These are phyloP conservation scores for Colletotrichum liriopes DNA, from an alignment of 2,329 filamentous ascomycete genomes.

Conservation along the genomic window DNA sequence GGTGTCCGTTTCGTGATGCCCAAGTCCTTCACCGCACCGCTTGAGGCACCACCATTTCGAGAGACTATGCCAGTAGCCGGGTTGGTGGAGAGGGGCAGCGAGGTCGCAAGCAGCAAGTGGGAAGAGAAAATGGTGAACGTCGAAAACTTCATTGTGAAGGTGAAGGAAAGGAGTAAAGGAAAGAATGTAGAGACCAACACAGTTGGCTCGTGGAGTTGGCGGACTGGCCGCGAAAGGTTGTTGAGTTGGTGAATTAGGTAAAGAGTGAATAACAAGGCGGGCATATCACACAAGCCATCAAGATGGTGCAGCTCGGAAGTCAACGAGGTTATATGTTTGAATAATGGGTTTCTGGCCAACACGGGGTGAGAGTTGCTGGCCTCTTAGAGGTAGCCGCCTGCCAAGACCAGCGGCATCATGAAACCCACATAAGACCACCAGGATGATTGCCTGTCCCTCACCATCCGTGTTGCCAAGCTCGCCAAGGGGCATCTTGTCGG, in stretches of 20 bases:
- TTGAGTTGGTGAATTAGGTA: not conserved
- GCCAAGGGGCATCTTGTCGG: slow-evolving; percentile 20
- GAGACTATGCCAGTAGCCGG: not conserved
- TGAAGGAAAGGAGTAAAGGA: not conserved
- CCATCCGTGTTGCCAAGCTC: slow-evolving; percentile 35
- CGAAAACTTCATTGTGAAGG: slow-evolving; percentile 28
- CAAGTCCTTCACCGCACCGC: not conserved
- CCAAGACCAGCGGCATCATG: slow-evolving; percentile 34
- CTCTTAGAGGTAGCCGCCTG: not conserved
- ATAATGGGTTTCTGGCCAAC: not conserved
- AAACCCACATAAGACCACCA: slow-evolving; percentile 38
- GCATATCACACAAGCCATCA: not conserved
- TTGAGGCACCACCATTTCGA: not conserved
- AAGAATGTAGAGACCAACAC: slow-evolving; percentile 1
- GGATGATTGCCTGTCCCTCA: slow-evolving; percentile 24
- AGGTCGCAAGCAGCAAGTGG: not conserved
- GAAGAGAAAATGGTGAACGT: slow-evolving; percentile 3
- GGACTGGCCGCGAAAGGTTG: slow-evolving; percentile 8
- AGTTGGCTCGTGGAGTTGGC: not conserved
- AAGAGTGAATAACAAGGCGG: not conserved
- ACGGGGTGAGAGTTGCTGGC: not conserved
- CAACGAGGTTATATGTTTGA: slow-evolving; percentile 22
- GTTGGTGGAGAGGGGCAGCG: slow-evolving; percentile 17
- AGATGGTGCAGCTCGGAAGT: not conserved
- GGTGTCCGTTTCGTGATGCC: slow-evolving; percentile 5